Base-by-base conservation (phyloP, 164 flowering plant genomes). In the Pachysandra terminalis region DNA sequence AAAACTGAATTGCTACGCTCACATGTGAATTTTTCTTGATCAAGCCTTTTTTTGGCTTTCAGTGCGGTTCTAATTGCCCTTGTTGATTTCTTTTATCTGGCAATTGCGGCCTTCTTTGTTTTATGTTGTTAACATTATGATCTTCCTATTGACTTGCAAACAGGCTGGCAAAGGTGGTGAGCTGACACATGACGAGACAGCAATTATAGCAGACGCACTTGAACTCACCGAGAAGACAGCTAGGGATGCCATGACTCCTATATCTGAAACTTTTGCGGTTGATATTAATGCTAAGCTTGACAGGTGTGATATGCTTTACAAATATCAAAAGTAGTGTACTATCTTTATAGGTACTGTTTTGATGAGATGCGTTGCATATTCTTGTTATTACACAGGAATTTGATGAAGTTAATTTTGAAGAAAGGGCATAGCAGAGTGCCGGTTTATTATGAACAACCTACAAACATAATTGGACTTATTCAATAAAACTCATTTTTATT, bases 151-250 rank as follows among this genome's bases (percentile, higher is more conserved):
- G 32, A 48, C 26, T 68, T 60, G 62, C 66, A 23, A 68, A 52
- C 73, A 95, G 98, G 98, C 98, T 65, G 99, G 99, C 74, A 95
- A 95, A 83, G 99, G 99, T 69, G 99, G 99, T 60, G 99, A 95
- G 72, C 80, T 95, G 76, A 92, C 98, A 28, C 97, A 85, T 76
- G 96, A 93, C 71, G 98, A 96, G 80, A 96, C 99, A 62, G 90
- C 99, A 57, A 95, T 95, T 66, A 95, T 95, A 76, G 91, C 98
- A 56, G 99, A 98, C 64, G 99, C 99, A 60, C 87, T 95, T 52
- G 94, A 89, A 77, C 91, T 95, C 53, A 67, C 83, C 19, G 95
- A 83, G 73, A 95, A 95, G 79, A 90, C 87, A 45, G 99, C 97
- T 52, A 64, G 85, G 66, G 91, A 89, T 81, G 96, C 99, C 41